Evolutionary conservation across 1,284 basidiomycete genomes (phyloP).

Genomic region (Pholiota adiposa): DNA sequence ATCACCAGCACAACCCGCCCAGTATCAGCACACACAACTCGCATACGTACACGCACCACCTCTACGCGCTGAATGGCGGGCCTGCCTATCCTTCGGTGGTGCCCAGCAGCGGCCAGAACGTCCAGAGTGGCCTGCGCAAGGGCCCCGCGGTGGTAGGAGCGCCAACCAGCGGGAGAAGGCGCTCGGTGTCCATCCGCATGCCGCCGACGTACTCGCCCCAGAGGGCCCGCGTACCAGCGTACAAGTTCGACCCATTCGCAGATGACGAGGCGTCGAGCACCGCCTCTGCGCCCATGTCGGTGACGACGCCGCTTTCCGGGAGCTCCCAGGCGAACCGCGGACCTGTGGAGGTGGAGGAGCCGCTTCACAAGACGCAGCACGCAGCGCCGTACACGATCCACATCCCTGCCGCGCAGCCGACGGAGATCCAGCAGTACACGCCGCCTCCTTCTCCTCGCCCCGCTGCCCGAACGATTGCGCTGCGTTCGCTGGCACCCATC

Average conservation of each 20-base stretch:
- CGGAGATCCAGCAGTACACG: constrained; percentile 24
- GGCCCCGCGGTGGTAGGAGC: constrained; percentile 14
- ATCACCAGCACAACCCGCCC: constrained; percentile 5
- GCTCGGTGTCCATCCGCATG: constrained; percentile 28
- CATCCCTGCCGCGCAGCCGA: constrained; percentile 26
- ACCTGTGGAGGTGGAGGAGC: not conserved
- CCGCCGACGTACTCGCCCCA: constrained; percentile 12
- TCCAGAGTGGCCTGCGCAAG: not conserved
- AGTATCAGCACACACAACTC: constrained; percentile 28
- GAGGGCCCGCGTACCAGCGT: constrained; percentile 14
- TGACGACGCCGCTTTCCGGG: not conserved
- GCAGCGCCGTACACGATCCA: constrained; percentile 26
- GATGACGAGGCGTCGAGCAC: constrained; percentile 28
- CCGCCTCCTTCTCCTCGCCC: not conserved
- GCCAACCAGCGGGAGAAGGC: constrained; percentile 27
- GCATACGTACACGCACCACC: constrained; percentile 28
- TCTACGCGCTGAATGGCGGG: constrained; percentile 11
- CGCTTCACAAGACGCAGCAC: not conserved
- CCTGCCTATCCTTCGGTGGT: not conserved
- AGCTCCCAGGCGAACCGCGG: constrained; percentile 5
- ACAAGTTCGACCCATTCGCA: constrained; percentile 43
- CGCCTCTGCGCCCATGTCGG: not conserved
- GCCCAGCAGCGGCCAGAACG: too few relatives aligned
- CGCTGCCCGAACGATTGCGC: not conserved
- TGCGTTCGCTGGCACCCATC: constrained; percentile 8